Percentiles rank a stretch among this genome's conserved stretches.
These are phyloP conservation scores for Melampsora larici-populina DNA, from an alignment of 1,284 basidiomycete genomes.

Conservation along the genomic window DNA sequence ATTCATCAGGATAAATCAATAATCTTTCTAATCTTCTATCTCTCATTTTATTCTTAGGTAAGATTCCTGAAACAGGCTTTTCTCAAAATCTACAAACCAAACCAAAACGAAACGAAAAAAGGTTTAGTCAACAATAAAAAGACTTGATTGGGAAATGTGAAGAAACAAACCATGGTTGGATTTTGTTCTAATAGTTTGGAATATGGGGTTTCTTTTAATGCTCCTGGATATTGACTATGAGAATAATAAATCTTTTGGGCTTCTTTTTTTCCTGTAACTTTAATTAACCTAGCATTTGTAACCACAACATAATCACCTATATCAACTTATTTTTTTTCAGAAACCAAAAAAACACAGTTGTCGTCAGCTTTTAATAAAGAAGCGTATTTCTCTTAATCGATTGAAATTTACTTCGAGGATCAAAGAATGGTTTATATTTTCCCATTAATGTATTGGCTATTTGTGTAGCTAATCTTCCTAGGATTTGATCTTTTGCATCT, in stretches of 20 bases:
- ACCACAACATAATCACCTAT: no score
- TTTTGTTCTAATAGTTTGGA: no score
- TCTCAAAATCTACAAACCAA: conserved; percentile 70
- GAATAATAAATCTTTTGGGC: no score
- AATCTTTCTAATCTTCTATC: conserved; percentile 77
- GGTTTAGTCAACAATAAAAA: no score
- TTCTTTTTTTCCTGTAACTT: no score
- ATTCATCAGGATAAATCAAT: conserved; percentile 69
- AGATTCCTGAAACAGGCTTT: conserved; percentile 92
- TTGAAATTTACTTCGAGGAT: conserved; percentile 65
- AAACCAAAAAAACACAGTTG: neutral
- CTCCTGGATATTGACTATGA: no score
- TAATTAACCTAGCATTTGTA: no score
- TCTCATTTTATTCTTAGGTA: conserved; percentile 90
- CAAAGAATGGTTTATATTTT: conserved; percentile 97
- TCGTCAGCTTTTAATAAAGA: neutral
- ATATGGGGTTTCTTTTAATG: no score
- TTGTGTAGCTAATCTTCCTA: conserved; percentile 87
- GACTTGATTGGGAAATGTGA: neutral
- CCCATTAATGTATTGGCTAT: conserved; percentile 97
- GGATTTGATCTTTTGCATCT: conserved; percentile 79
- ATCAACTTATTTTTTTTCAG: no score
- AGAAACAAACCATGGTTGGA: no score
- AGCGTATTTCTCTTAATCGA: neutral
- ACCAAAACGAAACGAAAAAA: neutral